Conservation (phyloP, 1,139 yeast species). For the Yamadazyma conglobata region DNA sequence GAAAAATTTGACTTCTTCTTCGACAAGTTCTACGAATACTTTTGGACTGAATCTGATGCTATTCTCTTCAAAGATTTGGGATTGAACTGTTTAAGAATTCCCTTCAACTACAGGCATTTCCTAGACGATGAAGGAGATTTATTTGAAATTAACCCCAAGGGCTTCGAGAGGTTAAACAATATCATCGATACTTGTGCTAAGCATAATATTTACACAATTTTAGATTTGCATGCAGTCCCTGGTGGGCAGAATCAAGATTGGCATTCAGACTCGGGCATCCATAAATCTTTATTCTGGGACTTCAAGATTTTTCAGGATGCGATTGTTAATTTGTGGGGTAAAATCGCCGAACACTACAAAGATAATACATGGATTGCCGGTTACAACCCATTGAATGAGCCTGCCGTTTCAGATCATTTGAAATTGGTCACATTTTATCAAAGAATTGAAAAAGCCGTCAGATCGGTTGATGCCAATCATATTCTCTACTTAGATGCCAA, state of each 20-base stretch:
- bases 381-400: slow-evolving; percentile 47
- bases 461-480: slow-evolving; percentile 41
- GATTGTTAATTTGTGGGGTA: slow-evolving; percentile 37
- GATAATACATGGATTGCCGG: slow-evolving; percentile 46
- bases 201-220: slow-evolving; percentile 38
- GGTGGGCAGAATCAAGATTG: slow-evolving; percentile 52
- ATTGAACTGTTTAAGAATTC: slow-evolving; percentile 43
- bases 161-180: slow-evolving; percentile 38
- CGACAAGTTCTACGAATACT: slow-evolving; percentile 45
- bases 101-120: slow-evolving; percentile 47
- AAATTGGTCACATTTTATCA: slow-evolving; percentile 35
- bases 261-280: slow-evolving; percentile 44
- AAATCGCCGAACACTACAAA: slow-evolving; percentile 38
- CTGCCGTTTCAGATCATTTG: slow-evolving; percentile 37
- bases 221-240: slow-evolving; percentile 45
- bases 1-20: slow-evolving; percentile 44
- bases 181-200: slow-evolving; percentile 37
- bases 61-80: slow-evolving; percentile 36
- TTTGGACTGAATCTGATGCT: slow-evolving; percentile 46
- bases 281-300: slow-evolving; percentile 44
- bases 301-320: slow-evolving; percentile 43
- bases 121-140: slow-evolving; percentile 39
- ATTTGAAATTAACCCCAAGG: slow-evolving; percentile 33
- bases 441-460: slow-evolving; percentile 30
- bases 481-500: slow-evolving; percentile 45